Evolutionary conservation across 306 rosid species (phyloP).

Genomic region (Prunus padus): DNA sequence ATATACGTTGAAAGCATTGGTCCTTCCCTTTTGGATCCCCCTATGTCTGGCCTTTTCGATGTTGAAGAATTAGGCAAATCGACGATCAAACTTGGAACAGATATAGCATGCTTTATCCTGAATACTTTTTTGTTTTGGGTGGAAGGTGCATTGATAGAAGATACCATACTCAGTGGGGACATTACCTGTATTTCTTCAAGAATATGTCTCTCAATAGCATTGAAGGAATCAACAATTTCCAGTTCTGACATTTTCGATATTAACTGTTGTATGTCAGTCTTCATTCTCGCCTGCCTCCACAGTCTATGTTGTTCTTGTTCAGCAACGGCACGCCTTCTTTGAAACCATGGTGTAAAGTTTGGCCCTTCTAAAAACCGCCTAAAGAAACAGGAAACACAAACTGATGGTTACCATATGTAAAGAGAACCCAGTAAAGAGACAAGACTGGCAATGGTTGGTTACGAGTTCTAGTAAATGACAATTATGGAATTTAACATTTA

Average conservation of each 20-base stretch:
- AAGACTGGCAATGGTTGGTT: neutral
- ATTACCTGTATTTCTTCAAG: conserved; percentile 68
- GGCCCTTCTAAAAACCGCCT: conserved; percentile 88
- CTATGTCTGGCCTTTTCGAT: too few species aligned
- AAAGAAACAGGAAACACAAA: conserved; percentile 23
- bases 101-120: neutral
- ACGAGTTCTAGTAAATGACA: conserved; percentile 13
- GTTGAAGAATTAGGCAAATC: too few species aligned
- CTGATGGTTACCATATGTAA: neutral
- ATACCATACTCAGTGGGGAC: conserved; percentile 3
- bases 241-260: conserved; percentile 66
- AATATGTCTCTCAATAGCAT: conserved; percentile 73
- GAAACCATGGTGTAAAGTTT: conserved; percentile 84
- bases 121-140: neutral
- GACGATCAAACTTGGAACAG: too few species aligned
- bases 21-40: too few species aligned
- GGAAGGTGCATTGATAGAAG: neutral
- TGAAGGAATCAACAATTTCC: conserved; percentile 76
- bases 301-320: conserved; percentile 81
- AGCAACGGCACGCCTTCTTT: conserved; percentile 72
- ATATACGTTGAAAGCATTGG: too few species aligned
- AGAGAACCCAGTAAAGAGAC: neutral
- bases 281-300: conserved; percentile 83
- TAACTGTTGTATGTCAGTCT: conserved; percentile 57
- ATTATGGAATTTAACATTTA: conserved; percentile 5